Conservation (phyloP, 257 asterid species). For the Ilex aquifolium region DNA sequence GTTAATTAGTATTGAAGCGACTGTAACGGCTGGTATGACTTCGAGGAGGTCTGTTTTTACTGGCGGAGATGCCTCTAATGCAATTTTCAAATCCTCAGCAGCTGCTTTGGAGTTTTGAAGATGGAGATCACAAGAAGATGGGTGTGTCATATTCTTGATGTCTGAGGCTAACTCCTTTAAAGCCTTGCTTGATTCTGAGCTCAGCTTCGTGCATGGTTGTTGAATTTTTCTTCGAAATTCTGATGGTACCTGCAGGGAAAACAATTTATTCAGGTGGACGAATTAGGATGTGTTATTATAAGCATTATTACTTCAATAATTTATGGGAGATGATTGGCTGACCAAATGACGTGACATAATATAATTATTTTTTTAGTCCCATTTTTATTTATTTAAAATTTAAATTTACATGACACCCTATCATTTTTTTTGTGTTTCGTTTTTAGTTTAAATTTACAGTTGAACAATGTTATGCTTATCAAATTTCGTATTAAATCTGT, state of each 20-base stretch:
- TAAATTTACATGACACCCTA: background rate
- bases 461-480: no score
- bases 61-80: slow-evolving; percentile 2
- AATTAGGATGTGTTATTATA: no score
- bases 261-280: no score
- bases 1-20: slow-evolving; percentile 25
- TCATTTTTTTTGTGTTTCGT: no score
- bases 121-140: slow-evolving; percentile 15
- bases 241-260: slow-evolving; percentile 13
- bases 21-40: slow-evolving; percentile 12
- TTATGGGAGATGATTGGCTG: background rate
- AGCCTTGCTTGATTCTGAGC: slow-evolving; percentile 37
- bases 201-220: slow-evolving; percentile 39
- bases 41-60: slow-evolving; percentile 11
- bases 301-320: no score
- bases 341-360: background rate
- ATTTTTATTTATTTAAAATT: no score
- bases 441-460: no score
- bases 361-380: background rate
- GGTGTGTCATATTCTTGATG: slow-evolving; percentile 36
- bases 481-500: no score
- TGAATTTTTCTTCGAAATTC: slow-evolving; percentile 22
- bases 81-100: slow-evolving; percentile 20
- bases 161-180: slow-evolving; percentile 36
- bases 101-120: slow-evolving; percentile 28